Evolutionary conservation across 1,284 basidiomycete genomes (phyloP).

Genomic region (Psilocybe mexicana): DNA sequence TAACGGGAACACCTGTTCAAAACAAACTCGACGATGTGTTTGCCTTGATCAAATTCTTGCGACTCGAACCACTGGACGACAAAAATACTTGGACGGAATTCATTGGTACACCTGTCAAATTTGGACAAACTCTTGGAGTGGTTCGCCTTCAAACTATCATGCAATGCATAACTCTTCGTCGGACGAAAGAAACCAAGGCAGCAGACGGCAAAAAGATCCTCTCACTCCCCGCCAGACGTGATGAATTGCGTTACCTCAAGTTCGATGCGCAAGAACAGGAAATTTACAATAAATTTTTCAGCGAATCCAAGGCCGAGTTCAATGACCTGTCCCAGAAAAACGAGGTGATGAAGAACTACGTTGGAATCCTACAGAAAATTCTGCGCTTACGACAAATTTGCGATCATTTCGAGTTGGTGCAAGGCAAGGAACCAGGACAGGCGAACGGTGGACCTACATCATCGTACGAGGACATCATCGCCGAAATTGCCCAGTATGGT

Average conservation of each 20-base stretch:
- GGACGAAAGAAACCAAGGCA: constrained; percentile 90
- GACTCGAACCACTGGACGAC: constrained; percentile 90
- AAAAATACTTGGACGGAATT: constrained; percentile 92
- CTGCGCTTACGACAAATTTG: constrained; percentile 95
- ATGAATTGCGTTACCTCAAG: constrained; percentile 83
- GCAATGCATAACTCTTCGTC: constrained; percentile 93
- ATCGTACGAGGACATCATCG: constrained; percentile 74
- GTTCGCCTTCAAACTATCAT: constrained; percentile 96
- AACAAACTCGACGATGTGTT: constrained; percentile 99
- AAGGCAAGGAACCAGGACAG: constrained; percentile 63
- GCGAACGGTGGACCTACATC: constrained; percentile 38
- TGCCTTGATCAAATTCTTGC: constrained; percentile 94
- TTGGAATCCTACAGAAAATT: constrained; percentile 95
- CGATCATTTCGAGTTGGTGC: constrained; percentile 92
- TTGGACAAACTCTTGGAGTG: constrained; percentile 88
- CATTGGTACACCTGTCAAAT: constrained; percentile 90
- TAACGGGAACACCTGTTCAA: constrained; percentile 98
- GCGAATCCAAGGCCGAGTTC: constrained; percentile 89
- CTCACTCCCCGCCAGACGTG: constrained; percentile 82
- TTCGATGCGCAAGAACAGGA: constrained; percentile 83
- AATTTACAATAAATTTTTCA: constrained; percentile 88
- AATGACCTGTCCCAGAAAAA: constrained; percentile 83
- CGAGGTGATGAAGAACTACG: constrained; percentile 97
- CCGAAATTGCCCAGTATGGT: constrained; percentile 80
- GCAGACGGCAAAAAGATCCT: constrained; percentile 86